Evolutionary conservation across 345 rosid species (phyloP), one percentile per base, ranked within the genome.

Genomic region (Salix arbutifolia): DNA sequence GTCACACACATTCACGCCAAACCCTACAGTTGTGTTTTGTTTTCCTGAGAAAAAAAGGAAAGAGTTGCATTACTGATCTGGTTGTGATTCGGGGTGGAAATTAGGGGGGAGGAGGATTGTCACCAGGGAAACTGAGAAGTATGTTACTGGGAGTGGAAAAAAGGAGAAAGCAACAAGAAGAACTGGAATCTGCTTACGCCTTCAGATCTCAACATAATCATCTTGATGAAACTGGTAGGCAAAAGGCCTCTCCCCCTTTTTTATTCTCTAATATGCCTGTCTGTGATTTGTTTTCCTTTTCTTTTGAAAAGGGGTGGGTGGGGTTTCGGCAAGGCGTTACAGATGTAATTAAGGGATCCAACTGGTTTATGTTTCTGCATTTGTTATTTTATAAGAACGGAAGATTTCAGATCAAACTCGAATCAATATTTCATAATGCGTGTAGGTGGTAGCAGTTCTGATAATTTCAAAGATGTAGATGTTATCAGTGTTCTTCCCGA

Each of bases 391-490:
- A 66, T 62, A 48, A 46, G 11, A 67, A 5, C 25, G 19, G 2
- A 25, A 72, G 25, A 31, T 9, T 46, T 10, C 33, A 46, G 33
- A 46, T 4, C 48, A 18, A 69, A 23, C 28, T 21, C 17, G 50
- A 35, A 23, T 19, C n/a, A n/a, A 4, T 58, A n/a, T 58, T 9
- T 12, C 31, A 21, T 37, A 11, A 62, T 72, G 74, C 79, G 23
- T 81, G 76, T 80, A 92, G 97, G 86, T 77, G 80, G 83, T 78
- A 70, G 69, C 70, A 76, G 76, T 76, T 88, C 83, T 65, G 98
- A 91, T 82, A 85, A 84, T 79, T 91, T 87, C 80, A 94, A 90
- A 89, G 96, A 91, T 78, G 98, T 94, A 70, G 95, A 89, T 85
- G 92, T 93, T 78, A 95, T 88, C 74, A 85, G 84, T 78, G 95